Percentiles rank a stretch among this genome's conserved stretches.
Conservation (phyloP, 176 grass and related monocot species). For the Coix lacrymajobi region DNA sequence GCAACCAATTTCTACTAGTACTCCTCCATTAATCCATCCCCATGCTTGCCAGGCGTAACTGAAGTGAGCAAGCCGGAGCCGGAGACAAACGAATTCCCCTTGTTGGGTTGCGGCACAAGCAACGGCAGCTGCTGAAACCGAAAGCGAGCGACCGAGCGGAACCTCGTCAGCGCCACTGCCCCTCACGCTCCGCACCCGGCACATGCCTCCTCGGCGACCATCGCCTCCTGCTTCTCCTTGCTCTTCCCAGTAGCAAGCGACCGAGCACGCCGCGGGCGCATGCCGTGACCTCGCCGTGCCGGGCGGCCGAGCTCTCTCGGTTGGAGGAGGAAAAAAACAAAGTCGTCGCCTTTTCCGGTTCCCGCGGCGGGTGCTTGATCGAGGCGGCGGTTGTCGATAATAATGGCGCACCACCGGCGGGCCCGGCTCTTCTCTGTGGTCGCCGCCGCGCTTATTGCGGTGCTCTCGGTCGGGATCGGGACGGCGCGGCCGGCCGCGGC, state of each 20-base stretch:
- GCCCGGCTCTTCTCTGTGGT: background rate
- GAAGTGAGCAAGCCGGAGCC: background rate
- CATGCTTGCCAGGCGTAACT: background rate
- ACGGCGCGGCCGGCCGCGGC: background rate
- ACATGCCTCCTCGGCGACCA: slow-evolving; percentile 49
- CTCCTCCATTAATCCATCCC: background rate
- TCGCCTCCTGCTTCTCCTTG: background rate
- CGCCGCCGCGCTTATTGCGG: background rate
- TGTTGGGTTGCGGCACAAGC: slow-evolving; percentile 56
- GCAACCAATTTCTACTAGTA: background rate
- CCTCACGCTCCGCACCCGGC: slow-evolving; percentile 31
- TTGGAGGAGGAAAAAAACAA: background rate
- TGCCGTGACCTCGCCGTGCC: slow-evolving; percentile 20
- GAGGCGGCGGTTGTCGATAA: background rate
- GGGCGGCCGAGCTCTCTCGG: background rate
- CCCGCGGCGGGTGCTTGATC: slow-evolving; percentile 18
- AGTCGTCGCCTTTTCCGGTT: background rate
- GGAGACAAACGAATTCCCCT: background rate
- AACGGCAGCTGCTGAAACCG: slow-evolving; percentile 21
- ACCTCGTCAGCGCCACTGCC: background rate
- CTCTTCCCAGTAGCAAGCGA: slow-evolving; percentile 6
- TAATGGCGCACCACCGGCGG: slow-evolving; percentile 28
- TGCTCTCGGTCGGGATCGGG: background rate
- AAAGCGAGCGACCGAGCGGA: slow-evolving; percentile 11
- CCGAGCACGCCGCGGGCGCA: background rate